Percentiles rank a stretch among this genome's conserved stretches.
Evolutionary conservation across 371 early-diverging fungal species (phyloP).

Genomic region (Rhizopus sp.): DNA sequence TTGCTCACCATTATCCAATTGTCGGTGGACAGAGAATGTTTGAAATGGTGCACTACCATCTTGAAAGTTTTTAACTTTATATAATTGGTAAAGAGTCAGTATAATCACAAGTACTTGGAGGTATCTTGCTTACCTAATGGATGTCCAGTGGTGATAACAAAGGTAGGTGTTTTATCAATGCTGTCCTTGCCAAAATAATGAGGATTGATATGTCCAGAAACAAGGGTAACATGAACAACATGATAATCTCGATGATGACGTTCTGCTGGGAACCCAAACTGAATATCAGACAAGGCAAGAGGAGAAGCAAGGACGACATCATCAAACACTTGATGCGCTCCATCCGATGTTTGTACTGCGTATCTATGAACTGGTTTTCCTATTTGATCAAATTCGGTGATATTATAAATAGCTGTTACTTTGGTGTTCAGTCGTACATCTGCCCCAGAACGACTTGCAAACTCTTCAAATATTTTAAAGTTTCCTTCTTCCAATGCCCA

Average conservation of each 20-base stretch:
- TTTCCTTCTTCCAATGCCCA: constrained; percentile 67
- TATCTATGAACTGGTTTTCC: constrained; percentile 28
- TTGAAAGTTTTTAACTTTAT: constrained; percentile 30
- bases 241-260: constrained; percentile 43
- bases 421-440: constrained; percentile 46
- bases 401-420: constrained; percentile 38
- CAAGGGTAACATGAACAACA: constrained; percentile 64
- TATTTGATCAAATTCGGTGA: constrained; percentile 31
- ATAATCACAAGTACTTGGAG: constrained; percentile 1
- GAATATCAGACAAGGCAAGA: constrained; percentile 25
- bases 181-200: constrained; percentile 49
- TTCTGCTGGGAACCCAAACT: constrained; percentile 24
- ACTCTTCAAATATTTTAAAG: constrained; percentile 66
- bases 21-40: constrained; percentile 47
- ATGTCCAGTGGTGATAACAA: constrained; percentile 57
- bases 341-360: constrained; percentile 40
- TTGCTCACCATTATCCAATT: constrained; percentile 50
- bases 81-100: background rate
- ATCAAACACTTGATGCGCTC: constrained; percentile 51
- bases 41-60: constrained; percentile 46
- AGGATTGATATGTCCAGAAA: constrained; percentile 60
- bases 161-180: constrained; percentile 43
- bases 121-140: constrained; percentile 29
- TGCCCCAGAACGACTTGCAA: constrained; percentile 53
- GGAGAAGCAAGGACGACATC: constrained; percentile 61